Conservation (phyloP, 2,329 filamentous ascomycete genomes). For the Colletotrichum plurivorum region DNA sequence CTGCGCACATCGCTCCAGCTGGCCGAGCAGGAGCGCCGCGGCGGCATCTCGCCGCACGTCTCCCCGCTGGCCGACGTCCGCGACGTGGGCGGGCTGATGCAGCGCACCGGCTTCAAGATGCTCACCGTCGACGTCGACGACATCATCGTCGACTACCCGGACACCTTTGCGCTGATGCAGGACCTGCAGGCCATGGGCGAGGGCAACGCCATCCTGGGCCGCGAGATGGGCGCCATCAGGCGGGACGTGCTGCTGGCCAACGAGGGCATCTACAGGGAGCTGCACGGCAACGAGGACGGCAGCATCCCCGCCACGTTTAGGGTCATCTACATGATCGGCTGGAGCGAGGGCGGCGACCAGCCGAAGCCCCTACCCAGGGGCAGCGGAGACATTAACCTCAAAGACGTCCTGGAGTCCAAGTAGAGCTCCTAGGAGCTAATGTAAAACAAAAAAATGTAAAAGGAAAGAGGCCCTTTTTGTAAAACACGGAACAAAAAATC, state of each 20-base stretch:
- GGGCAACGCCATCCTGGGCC: conserved; percentile 87
- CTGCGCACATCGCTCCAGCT: conserved; percentile 93
- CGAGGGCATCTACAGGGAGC: conserved; percentile 87
- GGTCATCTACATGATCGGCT: conserved; percentile 98
- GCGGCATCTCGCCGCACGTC: conserved; percentile 92
- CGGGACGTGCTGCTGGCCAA: conserved; percentile 89
- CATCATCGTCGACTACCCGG: conserved; percentile 94
- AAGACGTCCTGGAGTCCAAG: conserved; percentile 77
- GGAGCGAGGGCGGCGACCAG: conserved; percentile 88
- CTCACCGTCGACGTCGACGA: conserved; percentile 98
- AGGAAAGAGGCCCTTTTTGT: conserved; percentile 18
- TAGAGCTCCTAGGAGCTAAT: conserved; percentile 42
- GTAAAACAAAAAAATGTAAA: conserved; percentile 3
- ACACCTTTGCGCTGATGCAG: conserved; percentile 90
- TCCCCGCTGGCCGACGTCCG: conserved; percentile 93
- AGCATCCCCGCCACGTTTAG: conserved; percentile 91
- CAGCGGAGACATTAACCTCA: conserved; percentile 88
- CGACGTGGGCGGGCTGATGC: conserved; percentile 89
- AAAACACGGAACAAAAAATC: conserved; percentile 35
- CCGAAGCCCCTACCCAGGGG: conserved; percentile 85
- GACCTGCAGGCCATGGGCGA: conserved; percentile 98
- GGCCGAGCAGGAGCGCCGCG: conserved; percentile 89
- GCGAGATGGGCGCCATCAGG: conserved; percentile 83
- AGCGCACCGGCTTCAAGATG: conserved; percentile 92
- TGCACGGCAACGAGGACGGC: conserved; percentile 87